phyloP scores from a whole-genome alignment of 768 basidiomycete species.

The Rhodotorula taiwanensis region DNA sequence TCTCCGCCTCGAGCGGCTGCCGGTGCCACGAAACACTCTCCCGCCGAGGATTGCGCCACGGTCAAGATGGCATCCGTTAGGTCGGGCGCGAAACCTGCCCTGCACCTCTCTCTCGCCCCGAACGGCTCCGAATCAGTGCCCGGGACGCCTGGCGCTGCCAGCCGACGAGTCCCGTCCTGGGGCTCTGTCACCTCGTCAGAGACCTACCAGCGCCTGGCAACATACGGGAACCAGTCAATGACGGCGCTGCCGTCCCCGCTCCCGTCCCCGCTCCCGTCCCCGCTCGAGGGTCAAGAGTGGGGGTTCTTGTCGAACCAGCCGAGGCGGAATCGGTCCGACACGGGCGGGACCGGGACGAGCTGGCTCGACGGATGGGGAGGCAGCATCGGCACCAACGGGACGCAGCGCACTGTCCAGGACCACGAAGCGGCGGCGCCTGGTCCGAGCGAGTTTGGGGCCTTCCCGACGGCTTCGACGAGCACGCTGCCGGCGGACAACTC shows the following conservation, averaged over 20 bases:
- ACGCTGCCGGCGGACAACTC: not conserved
- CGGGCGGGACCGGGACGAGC: not conserved
- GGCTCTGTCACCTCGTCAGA: conserved; percentile 14
- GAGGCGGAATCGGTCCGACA: not conserved
- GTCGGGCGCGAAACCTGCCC: not conserved
- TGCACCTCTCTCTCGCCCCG: conserved; percentile 11
- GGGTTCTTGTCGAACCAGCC: conserved; percentile 14
- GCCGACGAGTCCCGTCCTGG: conserved; percentile 25
- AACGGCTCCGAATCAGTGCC: not conserved
- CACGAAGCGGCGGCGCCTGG: not conserved
- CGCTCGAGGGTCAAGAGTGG: conserved; percentile 11
- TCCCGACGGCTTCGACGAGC: not conserved
- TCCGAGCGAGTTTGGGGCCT: not conserved
- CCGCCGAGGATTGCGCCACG: too few species aligned
- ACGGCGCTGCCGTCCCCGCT: conserved; percentile 5
- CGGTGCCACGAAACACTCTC: too few species aligned
- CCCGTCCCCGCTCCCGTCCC: conserved; percentile 11
- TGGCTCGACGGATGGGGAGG: conserved; percentile 3
- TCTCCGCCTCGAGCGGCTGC: too few species aligned
- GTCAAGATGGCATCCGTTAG: too few species aligned
- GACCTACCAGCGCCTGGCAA: conserved; percentile 7
- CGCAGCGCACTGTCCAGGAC: not conserved
- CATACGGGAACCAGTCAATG: conserved; percentile 2
- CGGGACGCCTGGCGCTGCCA: not conserved
- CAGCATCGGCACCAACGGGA: not conserved